Evolutionary conservation across 176 grass and related monocot genomes (phyloP), one percentile per base, ranked within the genome.

Genomic region (Lolium multiflorum): DNA sequence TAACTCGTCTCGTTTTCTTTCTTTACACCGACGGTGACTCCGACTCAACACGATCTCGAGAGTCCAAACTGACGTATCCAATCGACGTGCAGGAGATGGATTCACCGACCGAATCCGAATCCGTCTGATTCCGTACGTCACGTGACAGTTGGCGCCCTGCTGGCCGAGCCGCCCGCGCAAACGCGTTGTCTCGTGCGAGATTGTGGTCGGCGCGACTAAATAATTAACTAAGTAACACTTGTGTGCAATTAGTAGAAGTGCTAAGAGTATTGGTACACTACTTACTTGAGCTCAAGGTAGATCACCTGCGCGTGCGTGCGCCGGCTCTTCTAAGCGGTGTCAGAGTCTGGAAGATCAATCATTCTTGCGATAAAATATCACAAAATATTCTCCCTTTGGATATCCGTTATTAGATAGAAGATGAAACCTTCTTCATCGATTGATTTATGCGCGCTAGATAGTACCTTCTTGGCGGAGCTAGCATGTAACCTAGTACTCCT

Each of bases 141-240:
- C 83, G 77, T 85, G 78, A 79, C 90, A 89, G 72, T 88, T 88
- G 28, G 74, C 71, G 20, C 55, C 12, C 70, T 9, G 84, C 86
- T 52, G 85, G 5, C 48, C 13, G 1, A 11, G 85, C 85, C 86
- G 83, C 89, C 86, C 89, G 67, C 86, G 92, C 80, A 89, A 91
- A 89, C 92, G 88, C 88, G 91, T 72, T 41, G 24, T 50, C 8
- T 15, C 7, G 6, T 2, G 3, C 12, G 12, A 9, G 28, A 9
- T 46, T 46, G 8, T 43, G 64, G 81, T 25, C 89, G 84, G 84
- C 41, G 41, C 31, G 2, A 35, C 31, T 35, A 35, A 35, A 35
- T 35, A 35, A 35, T 35, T 35, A 35, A 35, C 31, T 35, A 35
- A 35, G 31, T 35, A 35, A 35, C 31, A 35, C 31, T 35, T 35